Evolutionary conservation across 352 stramenopile genomes (phyloP).

Genomic region (Phytopythium oedochilum): DNA sequence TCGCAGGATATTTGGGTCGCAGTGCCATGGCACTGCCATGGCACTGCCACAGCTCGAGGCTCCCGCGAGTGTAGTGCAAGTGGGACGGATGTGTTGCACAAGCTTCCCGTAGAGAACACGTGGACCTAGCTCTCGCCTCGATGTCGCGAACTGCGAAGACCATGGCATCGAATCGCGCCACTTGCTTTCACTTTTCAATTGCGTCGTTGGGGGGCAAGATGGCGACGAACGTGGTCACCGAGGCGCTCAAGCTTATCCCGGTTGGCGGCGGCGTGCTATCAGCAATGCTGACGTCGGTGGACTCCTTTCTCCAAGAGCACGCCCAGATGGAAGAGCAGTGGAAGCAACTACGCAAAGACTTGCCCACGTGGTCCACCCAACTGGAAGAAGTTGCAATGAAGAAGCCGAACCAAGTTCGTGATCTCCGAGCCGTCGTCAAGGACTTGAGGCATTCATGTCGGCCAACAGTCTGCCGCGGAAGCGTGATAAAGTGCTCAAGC

Average conservation of each 20-base stretch:
- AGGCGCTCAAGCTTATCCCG: neutral
- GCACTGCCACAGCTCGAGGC: no score
- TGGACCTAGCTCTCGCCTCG: no score
- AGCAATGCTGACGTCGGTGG: neutral
- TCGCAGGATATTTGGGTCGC: neutral
- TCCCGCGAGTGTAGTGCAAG: neutral
- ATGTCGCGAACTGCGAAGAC: no score
- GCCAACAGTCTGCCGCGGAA: neutral
- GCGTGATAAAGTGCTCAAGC: neutral
- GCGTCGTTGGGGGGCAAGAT: neutral
- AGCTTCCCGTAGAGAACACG: no score
- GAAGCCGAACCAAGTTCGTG: neutral
- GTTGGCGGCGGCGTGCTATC: neutral
- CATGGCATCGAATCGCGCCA: neutral
- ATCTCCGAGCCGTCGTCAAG: neutral
- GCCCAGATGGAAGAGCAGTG: neutral
- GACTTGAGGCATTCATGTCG: neutral
- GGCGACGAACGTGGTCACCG: neutral
- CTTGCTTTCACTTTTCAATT: neutral
- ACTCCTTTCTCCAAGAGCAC: neutral
- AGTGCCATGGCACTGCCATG: no score
- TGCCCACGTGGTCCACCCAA: neutral
- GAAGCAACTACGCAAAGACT: neutral
- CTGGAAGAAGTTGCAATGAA: neutral
- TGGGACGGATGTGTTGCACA: no score